These are phyloP conservation scores for Blastosporella zonata DNA, from an alignment of 1,284 basidiomycete species.

Conservation along the genomic window DNA sequence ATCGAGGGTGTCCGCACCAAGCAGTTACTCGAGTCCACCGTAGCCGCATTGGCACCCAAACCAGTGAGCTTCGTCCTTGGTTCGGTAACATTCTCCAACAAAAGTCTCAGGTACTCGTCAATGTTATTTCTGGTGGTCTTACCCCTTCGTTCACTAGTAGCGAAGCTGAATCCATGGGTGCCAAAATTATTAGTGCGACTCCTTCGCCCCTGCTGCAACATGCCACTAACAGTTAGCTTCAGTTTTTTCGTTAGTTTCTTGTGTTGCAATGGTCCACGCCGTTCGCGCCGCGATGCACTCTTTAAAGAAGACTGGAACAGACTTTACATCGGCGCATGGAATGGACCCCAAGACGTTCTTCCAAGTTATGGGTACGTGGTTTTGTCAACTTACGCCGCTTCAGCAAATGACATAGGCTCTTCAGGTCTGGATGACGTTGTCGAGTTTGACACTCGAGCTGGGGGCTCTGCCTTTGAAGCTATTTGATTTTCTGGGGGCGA, in stretches of 20 bases:
- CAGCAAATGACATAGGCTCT: neutral
- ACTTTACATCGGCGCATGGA: constrained; percentile 62
- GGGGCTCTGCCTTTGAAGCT: constrained; percentile 49
- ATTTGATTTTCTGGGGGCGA: constrained; percentile 11
- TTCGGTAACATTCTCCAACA: neutral
- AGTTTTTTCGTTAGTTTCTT: constrained; percentile 71
- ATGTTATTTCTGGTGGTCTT: constrained; percentile 74
- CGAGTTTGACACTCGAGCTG: constrained; percentile 54
- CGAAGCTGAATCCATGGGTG: constrained; percentile 67
- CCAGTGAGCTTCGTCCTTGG: constrained; percentile 41
- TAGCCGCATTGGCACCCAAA: constrained; percentile 65
- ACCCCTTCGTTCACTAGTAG: constrained; percentile 69
- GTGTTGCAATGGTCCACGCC: constrained; percentile 70
- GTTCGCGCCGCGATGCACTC: constrained; percentile 71
- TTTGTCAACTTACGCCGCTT: constrained; percentile 13
- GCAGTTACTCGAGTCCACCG: constrained; percentile 61
- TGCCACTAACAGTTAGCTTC: constrained; percentile 1
- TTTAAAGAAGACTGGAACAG: constrained; percentile 73
- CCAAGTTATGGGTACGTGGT: constrained; percentile 60
- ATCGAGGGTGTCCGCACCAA: constrained; percentile 78
- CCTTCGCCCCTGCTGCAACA: neutral
- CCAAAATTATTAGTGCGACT: constrained; percentile 69
- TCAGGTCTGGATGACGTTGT: constrained; percentile 54
- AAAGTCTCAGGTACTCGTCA: constrained; percentile 54
- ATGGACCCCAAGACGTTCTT: constrained; percentile 79